These are phyloP conservation scores for Tolypocladium paradoxum DNA, from an alignment of 2,329 filamentous ascomycete genomes.

Conservation along the genomic window DNA sequence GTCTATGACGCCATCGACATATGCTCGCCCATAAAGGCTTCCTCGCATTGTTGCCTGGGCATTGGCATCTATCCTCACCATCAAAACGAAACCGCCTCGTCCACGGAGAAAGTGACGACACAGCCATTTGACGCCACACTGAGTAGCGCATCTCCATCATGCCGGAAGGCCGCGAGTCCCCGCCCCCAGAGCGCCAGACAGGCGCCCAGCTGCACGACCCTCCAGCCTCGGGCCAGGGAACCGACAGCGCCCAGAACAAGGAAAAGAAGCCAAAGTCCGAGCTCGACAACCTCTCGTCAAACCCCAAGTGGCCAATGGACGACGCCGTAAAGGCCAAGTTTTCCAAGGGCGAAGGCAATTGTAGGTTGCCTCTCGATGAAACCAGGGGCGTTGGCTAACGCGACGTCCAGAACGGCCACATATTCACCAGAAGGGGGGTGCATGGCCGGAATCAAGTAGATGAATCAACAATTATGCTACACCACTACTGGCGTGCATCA, in stretches of 20 bases:
- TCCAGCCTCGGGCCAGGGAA: constrained; percentile 46
- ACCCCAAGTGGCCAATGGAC: constrained; percentile 55
- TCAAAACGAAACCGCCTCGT: not conserved
- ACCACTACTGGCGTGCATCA: not conserved
- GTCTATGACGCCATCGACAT: not conserved
- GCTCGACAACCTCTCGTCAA: constrained; percentile 46
- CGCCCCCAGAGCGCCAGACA: constrained; percentile 57
- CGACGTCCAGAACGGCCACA: not conserved
- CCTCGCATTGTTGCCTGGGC: not conserved
- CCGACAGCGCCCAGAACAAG: constrained; percentile 44
- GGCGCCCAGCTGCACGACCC: constrained; percentile 52
- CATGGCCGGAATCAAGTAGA: not conserved
- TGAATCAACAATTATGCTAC: not conserved
- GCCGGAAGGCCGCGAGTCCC: constrained; percentile 70
- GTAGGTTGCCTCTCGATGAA: not conserved
- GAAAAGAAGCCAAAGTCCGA: constrained; percentile 39
- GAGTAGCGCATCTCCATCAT: constrained; percentile 35
- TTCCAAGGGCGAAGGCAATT: constrained; percentile 30
- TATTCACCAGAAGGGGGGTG: not conserved
- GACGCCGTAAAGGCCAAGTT: constrained; percentile 51
- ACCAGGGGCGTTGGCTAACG: not conserved
- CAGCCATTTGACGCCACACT: not conserved
- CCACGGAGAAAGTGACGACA: not conserved
- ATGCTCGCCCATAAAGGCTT: not conserved
- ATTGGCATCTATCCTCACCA: not conserved